A percentile compares a stretch with the other conserved stretches of the same genome.
Conservation (phyloP, 2,329 filamentous ascomycete genomes). For the Fusarium sublunatum region DNA sequence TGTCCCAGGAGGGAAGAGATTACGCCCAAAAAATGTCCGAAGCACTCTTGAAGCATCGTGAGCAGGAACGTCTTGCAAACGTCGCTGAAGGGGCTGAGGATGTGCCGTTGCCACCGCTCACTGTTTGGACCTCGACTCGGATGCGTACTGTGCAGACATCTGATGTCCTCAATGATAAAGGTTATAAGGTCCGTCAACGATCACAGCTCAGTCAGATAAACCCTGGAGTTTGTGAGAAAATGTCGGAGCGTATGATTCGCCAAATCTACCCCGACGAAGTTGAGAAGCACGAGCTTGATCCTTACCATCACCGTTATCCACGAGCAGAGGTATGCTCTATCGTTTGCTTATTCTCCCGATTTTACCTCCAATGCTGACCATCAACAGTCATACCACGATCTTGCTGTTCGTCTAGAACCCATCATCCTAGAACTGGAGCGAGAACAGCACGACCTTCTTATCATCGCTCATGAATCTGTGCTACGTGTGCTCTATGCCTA, state of each 20-base stretch:
- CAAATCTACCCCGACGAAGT: conserved; percentile 90
- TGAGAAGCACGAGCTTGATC: conserved; percentile 90
- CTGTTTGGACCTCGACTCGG: conserved; percentile 94
- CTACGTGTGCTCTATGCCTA: conserved; percentile 96
- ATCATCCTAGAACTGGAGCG: conserved; percentile 97
- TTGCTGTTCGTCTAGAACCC: conserved; percentile 96
- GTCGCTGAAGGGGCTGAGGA: conserved; percentile 75
- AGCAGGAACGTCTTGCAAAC: conserved; percentile 79
- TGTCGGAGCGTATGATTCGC: conserved; percentile 85
- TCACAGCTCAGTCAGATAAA: conserved; percentile 98
- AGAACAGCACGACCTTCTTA: conserved; percentile 96
- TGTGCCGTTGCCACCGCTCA: conserved; percentile 79
- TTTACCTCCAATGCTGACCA: conserved; percentile 9
- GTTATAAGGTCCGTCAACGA: conserved; percentile 88
- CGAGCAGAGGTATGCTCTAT: conserved; percentile 78
- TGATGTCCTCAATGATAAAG: conserved; percentile 79
- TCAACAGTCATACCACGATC: conserved; percentile 90
- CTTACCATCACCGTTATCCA: conserved; percentile 96
- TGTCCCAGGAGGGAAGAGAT: conserved; percentile 81
- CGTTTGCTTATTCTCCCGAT: not conserved
- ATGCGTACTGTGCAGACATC: conserved; percentile 91
- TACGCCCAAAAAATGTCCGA: conserved; percentile 91
- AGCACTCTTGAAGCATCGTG: conserved; percentile 82
- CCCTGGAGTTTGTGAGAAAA: conserved; percentile 93
- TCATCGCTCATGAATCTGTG: conserved; percentile 98